A percentile compares a stretch with the other conserved stretches of the same genome.
Conservation (phyloP, 164 flowering plant genomes). For the Magnolia sinica region DNA sequence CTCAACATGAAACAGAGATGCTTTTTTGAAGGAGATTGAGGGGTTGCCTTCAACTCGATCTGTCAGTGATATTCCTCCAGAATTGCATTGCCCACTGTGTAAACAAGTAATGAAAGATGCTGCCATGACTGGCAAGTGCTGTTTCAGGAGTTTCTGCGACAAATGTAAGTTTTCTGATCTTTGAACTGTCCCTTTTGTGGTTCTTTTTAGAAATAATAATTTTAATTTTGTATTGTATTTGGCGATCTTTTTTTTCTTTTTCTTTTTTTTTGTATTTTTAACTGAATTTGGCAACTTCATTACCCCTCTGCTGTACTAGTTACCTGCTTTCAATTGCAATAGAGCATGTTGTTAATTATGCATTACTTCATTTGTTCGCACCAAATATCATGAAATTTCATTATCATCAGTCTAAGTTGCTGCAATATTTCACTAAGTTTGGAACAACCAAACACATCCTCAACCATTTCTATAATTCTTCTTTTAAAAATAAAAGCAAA, state of each 20-base stretch:
- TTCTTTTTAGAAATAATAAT: background rate
- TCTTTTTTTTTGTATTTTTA: background rate
- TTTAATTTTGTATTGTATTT: background rate
- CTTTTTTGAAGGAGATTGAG: slow-evolving; percentile 89
- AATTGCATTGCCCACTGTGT: slow-evolving; percentile 86
- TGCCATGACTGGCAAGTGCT: slow-evolving; percentile 93
- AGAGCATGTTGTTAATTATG: too few relatives aligned
- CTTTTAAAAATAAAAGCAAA: background rate
- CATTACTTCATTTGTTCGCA: too few relatives aligned
- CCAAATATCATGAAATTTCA: too few relatives aligned
- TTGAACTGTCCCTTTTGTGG: too few relatives aligned
- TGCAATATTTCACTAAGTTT: too few relatives aligned
- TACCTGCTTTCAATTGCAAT: too few relatives aligned
- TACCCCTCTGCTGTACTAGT: background rate
- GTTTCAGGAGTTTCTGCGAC: slow-evolving; percentile 90
- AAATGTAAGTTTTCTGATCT: slow-evolving; percentile 51
- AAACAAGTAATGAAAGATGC: slow-evolving; percentile 98
- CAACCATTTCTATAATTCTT: background rate
- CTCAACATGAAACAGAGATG: slow-evolving; percentile 64
- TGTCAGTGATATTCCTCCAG: slow-evolving; percentile 83
- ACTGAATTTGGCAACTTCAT: background rate
- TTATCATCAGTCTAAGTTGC: too few relatives aligned
- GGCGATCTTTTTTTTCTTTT: too few relatives aligned
- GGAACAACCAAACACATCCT: too few relatives aligned
- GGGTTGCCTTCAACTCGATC: slow-evolving; percentile 74